Evolutionary conservation across 441 rosid genomes (phyloP).

Genomic region (Sinapis alba): DNA sequence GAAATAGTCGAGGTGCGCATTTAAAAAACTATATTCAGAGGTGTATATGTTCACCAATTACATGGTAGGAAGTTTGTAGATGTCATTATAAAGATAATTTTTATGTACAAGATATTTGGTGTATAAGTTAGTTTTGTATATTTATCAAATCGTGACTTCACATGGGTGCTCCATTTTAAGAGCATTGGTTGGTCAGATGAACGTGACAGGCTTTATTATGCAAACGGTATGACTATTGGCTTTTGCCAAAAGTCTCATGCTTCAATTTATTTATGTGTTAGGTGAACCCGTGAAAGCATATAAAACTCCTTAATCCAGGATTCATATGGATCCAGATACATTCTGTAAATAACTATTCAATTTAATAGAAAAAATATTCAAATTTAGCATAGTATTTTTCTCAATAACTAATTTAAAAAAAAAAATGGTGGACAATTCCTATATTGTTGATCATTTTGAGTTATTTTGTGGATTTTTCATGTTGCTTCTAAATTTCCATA

Average conservation of each 20-base stretch:
- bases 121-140: too few relatives aligned
- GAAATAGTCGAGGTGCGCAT: too few relatives aligned
- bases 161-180: slow-evolving; percentile 31
- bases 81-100: too few relatives aligned
- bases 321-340: not conserved
- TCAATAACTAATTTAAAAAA: too few relatives aligned
- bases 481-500: not conserved
- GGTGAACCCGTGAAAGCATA: not conserved
- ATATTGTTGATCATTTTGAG: not conserved
- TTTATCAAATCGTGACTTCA: not conserved
- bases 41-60: too few relatives aligned
- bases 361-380: not conserved
- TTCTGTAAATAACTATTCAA: not conserved
- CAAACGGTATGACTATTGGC: slow-evolving; percentile 36
- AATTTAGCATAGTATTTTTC: too few relatives aligned
- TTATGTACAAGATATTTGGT: too few relatives aligned
- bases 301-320: not conserved
- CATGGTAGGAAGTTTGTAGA: too few relatives aligned
- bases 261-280: slow-evolving; percentile 14
- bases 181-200: slow-evolving; percentile 35
- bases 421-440: too few relatives aligned
- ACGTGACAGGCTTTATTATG: slow-evolving; percentile 28
- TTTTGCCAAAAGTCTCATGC: slow-evolving; percentile 33
- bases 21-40: too few relatives aligned
- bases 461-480: not conserved